Evolutionary conservation across 2,329 filamentous ascomycete species (phyloP), one percentile per base, ranked within the genome.

Genomic region (Fusarium sp.): DNA sequence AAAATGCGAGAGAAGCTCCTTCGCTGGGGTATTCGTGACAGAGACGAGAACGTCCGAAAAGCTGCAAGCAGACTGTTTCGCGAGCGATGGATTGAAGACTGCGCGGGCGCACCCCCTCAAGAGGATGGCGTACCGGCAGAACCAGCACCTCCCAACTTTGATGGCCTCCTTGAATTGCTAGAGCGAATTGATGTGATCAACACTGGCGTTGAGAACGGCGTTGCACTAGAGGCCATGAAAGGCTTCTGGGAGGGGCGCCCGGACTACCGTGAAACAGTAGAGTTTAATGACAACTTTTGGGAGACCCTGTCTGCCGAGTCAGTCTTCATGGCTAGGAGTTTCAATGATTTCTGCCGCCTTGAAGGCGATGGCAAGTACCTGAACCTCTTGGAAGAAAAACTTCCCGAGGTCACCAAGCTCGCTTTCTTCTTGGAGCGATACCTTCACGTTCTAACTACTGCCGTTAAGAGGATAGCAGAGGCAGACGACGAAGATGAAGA

Each of bases 51-150:
- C 76, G 96, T 99, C 18, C 91, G 95, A 59, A 97, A 98, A 81
- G 96, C 96, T 14, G 94, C 96, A 8, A 94, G 93, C 13, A 92
- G 94, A 51, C 87, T 98, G 12, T 99, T 99, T 84, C 91, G 93
- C 70, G 95, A 98, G 79, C 90, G 94, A n/a, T 99, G 96, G 96
- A 96, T 99, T 70, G 96, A 98, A 80, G 94, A 98, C 79, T 98
- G 95, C 77, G 95, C 93, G 11, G 92, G 92, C 5, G 87, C 89
- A 3, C 85, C 87, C 13, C 88, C 91, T 42, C 89, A 90, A 55
- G 86, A 87, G 24, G 89, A 88, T 15, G 88, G 88, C 36, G 87
- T 88, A 54, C 87, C 88, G 10, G 83, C 84, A 22, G 87, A 90
- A 66, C 84, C 89, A 11, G 87, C 89, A 3, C 87, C 88, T 3